Evolutionary conservation across 306 rosid species (phyloP).

Genomic region (Castanea mollissima): DNA sequence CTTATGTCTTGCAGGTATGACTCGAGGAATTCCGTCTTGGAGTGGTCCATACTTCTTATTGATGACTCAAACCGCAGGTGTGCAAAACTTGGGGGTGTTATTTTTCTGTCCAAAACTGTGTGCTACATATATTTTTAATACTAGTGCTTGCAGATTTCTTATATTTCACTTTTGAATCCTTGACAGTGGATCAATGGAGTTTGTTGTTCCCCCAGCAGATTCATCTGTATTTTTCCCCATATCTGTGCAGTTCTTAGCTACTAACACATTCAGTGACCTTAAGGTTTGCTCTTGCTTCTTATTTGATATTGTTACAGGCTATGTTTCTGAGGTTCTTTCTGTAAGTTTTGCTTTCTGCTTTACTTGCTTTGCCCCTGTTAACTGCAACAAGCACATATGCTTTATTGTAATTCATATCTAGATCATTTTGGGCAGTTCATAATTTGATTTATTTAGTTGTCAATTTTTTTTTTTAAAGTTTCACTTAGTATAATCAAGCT

Average conservation of each 20-base stretch:
- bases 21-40: constrained; percentile 78
- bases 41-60: constrained; percentile 86
- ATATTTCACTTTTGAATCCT: neutral
- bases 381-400: neutral
- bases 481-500: neutral
- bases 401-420: neutral
- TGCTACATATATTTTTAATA: neutral
- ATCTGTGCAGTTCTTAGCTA: constrained; percentile 71
- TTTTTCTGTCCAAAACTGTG: neutral
- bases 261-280: constrained; percentile 79
- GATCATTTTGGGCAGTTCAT: neutral
- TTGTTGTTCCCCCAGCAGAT: constrained; percentile 87
- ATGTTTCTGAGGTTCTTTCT: neutral
- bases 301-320: constrained; percentile 1
- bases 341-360: neutral
- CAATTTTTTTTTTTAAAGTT: neutral
- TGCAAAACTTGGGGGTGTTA: constrained; percentile 6
- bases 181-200: constrained; percentile 92
- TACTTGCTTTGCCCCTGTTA: neutral
- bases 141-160: neutral
- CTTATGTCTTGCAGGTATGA: constrained; percentile 65
- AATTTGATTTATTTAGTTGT: neutral
- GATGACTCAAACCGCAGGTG: constrained; percentile 95
- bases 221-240: constrained; percentile 86
- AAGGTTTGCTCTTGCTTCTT: constrained; percentile 51